Evolutionary conservation across 2,329 filamentous ascomycete genomes (phyloP), one percentile per base, ranked within the genome.

Genomic region (Cordyceps javanica): DNA sequence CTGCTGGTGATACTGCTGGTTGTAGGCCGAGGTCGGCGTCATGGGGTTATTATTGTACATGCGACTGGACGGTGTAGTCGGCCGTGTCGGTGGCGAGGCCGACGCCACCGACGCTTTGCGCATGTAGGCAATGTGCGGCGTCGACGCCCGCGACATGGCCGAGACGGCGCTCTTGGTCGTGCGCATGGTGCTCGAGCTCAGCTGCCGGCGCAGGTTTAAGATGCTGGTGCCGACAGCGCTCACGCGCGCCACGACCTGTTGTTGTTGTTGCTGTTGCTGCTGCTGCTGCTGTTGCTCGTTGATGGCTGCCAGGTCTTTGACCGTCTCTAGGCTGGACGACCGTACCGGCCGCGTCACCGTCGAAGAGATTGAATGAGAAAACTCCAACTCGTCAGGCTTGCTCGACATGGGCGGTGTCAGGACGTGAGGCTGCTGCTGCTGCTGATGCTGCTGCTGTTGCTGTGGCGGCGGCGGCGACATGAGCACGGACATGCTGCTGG

Each of bases 401-500:
- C 36, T 39, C 8, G 36, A 42, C 5, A 10, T 32, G 38, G 44
- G 54, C 9, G 54, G 34, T 32, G 44, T 45, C 19, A 45, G 9
- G n/a, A n/a, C n/a, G n/a, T n/a, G n/a, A n/a, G n/a, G n/a, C n/a
- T n/a, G n/a, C n/a, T n/a, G n/a, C n/a, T n/a, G n/a, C n/a, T n/a
- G n/a, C n/a, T n/a, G n/a, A n/a, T n/a, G n/a, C n/a, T n/a, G n/a
- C n/a, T n/a, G n/a, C n/a, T n/a, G n/a, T n/a, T 21, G 23, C 30
- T 16, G 28, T 13, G 14, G 19, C 34, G 54, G n/a, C 6, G 42
- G 36, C n/a, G 55, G 46, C 19, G 55, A n/a, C n/a, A n/a, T n/a
- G 45, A 57, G 55, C 28, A 57, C 55, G 26, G 55, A 57, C 28
- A 48, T 48, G 32, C 28, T 36, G 36, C 30, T 51, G 28, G 46